Conservation (phyloP, 179 eudicot species). For the Gypsophila paniculata region DNA sequence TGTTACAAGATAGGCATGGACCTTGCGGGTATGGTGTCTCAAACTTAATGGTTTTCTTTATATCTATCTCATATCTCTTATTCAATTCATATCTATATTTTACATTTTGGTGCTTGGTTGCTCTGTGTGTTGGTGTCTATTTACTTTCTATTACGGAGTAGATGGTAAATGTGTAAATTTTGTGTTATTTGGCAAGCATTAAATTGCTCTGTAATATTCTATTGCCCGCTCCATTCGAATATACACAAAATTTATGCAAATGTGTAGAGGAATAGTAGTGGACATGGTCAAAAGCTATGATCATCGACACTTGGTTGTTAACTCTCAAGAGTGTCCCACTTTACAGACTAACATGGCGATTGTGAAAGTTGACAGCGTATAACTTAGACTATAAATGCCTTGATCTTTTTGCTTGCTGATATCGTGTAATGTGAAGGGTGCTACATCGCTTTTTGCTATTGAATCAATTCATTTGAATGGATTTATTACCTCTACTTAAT, state of each 20-base stretch:
- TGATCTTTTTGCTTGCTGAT: neutral
- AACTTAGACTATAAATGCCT: neutral
- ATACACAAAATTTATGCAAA: neutral
- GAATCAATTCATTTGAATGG: neutral
- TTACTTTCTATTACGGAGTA: neutral
- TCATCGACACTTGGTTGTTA: neutral
- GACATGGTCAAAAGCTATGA: neutral
- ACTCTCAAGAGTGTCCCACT: neutral
- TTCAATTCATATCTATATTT: neutral
- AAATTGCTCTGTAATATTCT: neutral
- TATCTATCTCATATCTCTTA: neutral
- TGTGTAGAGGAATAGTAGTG: neutral
- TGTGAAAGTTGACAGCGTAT: neutral
- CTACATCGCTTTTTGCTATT: neutral
- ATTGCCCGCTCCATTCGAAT: neutral
- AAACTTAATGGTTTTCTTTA: neutral
- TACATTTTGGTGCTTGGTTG: neutral
- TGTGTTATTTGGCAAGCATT: neutral
- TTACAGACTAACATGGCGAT: neutral
- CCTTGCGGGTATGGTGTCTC: constrained; percentile 55
- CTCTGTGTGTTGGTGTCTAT: neutral
- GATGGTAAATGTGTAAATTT: neutral
- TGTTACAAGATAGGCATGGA: constrained; percentile 46
- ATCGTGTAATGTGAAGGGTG: neutral
- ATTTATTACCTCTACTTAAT: constrained; percentile 1